Evolutionary conservation across 208 protist species (phyloP).

Genomic region (Leishmania martiniquensis): DNA sequence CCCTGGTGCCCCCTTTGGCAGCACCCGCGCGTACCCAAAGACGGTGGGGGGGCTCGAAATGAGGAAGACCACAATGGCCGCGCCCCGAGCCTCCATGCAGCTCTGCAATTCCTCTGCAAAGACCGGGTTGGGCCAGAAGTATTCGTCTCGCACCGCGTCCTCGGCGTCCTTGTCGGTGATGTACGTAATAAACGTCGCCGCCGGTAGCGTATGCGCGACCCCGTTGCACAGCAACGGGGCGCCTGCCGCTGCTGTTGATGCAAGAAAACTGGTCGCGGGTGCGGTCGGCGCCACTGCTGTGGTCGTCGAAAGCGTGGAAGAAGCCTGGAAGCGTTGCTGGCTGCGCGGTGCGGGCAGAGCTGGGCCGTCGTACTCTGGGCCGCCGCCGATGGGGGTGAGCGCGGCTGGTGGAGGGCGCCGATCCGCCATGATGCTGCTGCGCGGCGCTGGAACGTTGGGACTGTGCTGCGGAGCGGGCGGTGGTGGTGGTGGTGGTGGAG

Average conservation of each 20-base stretch:
- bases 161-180: constrained; percentile 52
- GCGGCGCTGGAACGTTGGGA: constrained; percentile 30
- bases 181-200: constrained; percentile 45
- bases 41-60: constrained; percentile 40
- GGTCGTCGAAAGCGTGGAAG: background rate
- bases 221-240: constrained; percentile 13
- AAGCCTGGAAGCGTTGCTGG: constrained; percentile 22
- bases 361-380: constrained; percentile 21
- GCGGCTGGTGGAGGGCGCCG: constrained; percentile 14
- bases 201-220: constrained; percentile 10
- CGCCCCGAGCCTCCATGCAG: constrained; percentile 36
- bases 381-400: constrained; percentile 28
- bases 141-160: constrained; percentile 47
- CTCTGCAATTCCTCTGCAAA: constrained; percentile 48
- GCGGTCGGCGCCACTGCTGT: background rate
- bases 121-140: constrained; percentile 44
- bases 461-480: constrained; percentile 21
- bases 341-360: constrained; percentile 28
- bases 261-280: background rate
- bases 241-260: constrained; percentile 11
- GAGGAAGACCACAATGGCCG: constrained; percentile 47
- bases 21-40: constrained; percentile 63
- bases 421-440: constrained; percentile 27
- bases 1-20: constrained; percentile 16
- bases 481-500: constrained; percentile 10